phyloP scores from a whole-genome alignment of 2,329 filamentous ascomycete species.

The Fusarium clavum region DNA sequence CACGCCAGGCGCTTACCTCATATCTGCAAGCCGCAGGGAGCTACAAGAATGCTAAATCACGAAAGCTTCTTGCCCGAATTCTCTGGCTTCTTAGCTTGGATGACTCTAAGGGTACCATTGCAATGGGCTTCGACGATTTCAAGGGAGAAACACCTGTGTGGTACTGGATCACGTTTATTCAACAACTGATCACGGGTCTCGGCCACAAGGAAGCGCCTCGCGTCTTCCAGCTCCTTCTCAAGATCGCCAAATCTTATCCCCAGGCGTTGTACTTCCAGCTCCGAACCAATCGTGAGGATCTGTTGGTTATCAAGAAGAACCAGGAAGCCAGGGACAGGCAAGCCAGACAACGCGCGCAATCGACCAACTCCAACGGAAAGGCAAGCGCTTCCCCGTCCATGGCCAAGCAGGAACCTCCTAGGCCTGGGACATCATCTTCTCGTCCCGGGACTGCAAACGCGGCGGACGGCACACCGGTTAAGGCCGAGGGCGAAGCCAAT shows the following conservation, averaged over 20 bases:
- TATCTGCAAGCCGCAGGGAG: slow-evolving; percentile 96
- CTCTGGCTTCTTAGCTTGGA: slow-evolving; percentile 96
- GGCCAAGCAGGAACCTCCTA: slow-evolving; percentile 64
- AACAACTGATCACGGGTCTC: slow-evolving; percentile 91
- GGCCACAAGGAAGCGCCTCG: slow-evolving; percentile 91
- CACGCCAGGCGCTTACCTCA: slow-evolving; percentile 92
- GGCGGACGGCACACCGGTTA: slow-evolving; percentile 56
- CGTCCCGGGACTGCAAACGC: slow-evolving; percentile 65
- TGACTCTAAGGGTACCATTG: slow-evolving; percentile 84
- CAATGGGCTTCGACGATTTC: slow-evolving; percentile 91
- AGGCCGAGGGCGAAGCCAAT: slow-evolving; percentile 58
- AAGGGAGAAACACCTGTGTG: slow-evolving; percentile 97
- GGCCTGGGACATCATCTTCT: slow-evolving; percentile 54
- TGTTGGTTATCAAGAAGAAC: slow-evolving; percentile 89
- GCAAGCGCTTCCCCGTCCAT: slow-evolving; percentile 60
- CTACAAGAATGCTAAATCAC: slow-evolving; percentile 96
- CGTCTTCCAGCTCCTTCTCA: slow-evolving; percentile 86
- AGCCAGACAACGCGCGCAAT: slow-evolving; percentile 62
- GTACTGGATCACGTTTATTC: slow-evolving; percentile 99
- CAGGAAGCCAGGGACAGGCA: slow-evolving; percentile 79
- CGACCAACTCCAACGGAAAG: slow-evolving; percentile 58
- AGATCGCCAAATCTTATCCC: slow-evolving; percentile 95
- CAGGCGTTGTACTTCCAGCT: slow-evolving; percentile 97
- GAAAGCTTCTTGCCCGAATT: slow-evolving; percentile 92
- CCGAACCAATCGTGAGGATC: slow-evolving; percentile 92